Base-by-base conservation (phyloP, 176 grass and related monocot genomes). In the Aegilops speltoides region DNA sequence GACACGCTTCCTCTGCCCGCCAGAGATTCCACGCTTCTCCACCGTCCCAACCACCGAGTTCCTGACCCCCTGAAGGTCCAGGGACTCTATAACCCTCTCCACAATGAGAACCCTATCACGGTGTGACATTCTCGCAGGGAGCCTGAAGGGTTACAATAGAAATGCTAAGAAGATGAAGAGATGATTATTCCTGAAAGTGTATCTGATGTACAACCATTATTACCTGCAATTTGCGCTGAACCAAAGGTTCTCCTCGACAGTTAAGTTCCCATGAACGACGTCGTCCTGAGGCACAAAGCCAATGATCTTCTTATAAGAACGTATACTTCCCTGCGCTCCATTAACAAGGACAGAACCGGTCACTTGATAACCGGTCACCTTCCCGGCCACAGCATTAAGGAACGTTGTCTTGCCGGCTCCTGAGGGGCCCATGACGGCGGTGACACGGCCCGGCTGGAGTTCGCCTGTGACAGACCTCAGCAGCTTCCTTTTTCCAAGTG, bases 201-300 rank as follows among this genome's bases (percentile, higher is more conserved):
- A 20, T 37, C 34, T 60, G 6, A 10, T 72, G 33, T 22, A 1
- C 48, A 36, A 86, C 8, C 22, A 50, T 87, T 93, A 48, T 87
- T 93, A 98, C 96, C 96, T 98, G 96, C 96, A 98, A 65, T 91
- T 95, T 79, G 96, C 96, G 43, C 93, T 98, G 88, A 98, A 98
- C 93, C 96, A 93, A 79, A 98, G 91, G 70, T 98, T 98, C 80
- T 98, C 96, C 88, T 98, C 96, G 0, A 98, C 96, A 37, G 96
- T 95, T 72, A 98, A 92, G 86, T 98, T 87, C 29, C 96, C 96
- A 79, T 98, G 96, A 87, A 98, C 96, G 65, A 98, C 85, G 62
- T 98, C 96, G 79, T 98, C 96, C 78, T 98, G 96, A 64, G 96
- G 96, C 41, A 98, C 96, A 85, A 98, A 95, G 23, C 96, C 96